A percentile compares a stretch with the other conserved stretches of the same genome.
Conservation (phyloP, 2,329 filamentous ascomycete species). For the Sclerotinia glacialis region DNA sequence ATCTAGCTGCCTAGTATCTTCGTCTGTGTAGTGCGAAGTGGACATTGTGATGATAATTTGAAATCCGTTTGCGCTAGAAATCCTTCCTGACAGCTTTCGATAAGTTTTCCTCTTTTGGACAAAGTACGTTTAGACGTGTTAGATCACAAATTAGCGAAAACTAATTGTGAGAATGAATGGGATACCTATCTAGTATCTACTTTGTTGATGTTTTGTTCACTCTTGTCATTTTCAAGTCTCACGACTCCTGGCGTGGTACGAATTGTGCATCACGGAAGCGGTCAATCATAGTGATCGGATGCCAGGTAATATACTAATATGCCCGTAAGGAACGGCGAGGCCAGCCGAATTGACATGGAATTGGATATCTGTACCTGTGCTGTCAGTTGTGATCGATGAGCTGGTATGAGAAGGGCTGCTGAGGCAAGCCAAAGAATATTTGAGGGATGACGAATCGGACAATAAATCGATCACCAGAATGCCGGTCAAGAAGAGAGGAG, state of each 20-base stretch:
- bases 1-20: slow-evolving; percentile 1
- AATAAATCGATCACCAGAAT: slow-evolving; percentile 12
- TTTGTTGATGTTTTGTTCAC: no score
- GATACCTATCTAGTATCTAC: no score
- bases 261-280: background rate
- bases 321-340: slow-evolving; percentile 2
- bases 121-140: background rate
- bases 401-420: slow-evolving; percentile 9
- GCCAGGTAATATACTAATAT: slow-evolving; percentile 12
- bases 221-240: slow-evolving; percentile 1
- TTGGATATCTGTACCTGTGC: slow-evolving; percentile 8
- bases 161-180: background rate
- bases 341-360: slow-evolving; percentile 1
- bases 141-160: background rate
- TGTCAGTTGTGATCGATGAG: slow-evolving; percentile 13
- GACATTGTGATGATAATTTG: background rate
- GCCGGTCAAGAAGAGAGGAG: no score
- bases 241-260: slow-evolving; percentile 7
- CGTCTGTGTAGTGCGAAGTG: background rate
- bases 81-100: slow-evolving; percentile 7
- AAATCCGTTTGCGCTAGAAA: background rate
- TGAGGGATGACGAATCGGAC: slow-evolving; percentile 12
- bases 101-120: background rate
- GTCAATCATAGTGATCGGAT: slow-evolving; percentile 14
- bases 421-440: slow-evolving; percentile 7